A percentile compares a stretch with the other conserved stretches of the same genome.
Evolutionary conservation across 2,329 filamentous ascomycete species (phyloP).

Genomic region (Aspergillus texensis): DNA sequence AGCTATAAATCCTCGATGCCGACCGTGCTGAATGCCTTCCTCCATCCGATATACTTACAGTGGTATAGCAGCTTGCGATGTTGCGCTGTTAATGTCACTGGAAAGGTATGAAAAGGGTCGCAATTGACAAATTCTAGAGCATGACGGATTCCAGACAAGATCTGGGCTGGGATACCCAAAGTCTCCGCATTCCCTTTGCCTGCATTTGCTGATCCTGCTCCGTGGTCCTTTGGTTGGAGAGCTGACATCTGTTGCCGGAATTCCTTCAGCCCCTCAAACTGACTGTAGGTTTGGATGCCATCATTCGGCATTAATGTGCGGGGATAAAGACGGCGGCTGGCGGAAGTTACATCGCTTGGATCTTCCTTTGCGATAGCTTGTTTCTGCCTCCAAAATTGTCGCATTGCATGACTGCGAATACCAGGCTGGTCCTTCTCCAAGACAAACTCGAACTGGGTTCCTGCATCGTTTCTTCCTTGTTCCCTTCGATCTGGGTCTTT

Average conservation of each 20-base stretch:
- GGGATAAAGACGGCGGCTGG: neutral
- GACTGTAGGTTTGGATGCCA: neutral
- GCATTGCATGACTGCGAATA: neutral
- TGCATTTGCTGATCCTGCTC: neutral
- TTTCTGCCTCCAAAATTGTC: neutral
- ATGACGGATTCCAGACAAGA: neutral
- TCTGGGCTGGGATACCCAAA: neutral
- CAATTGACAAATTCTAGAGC: neutral
- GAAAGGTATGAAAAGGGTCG: neutral
- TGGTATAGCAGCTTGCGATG: neutral
- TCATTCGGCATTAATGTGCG: neutral
- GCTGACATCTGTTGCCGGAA: neutral
- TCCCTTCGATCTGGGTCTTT: neutral
- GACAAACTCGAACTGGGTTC: neutral
- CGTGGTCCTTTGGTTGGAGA: neutral
- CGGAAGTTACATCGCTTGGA: neutral
- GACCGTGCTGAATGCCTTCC: neutral
- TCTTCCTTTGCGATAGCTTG: neutral
- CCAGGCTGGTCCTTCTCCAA: neutral
- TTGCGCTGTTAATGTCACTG: neutral
- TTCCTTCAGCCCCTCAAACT: neutral
- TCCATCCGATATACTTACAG: neutral
- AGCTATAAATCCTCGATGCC: neutral
- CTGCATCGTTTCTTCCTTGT: neutral
- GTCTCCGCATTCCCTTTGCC: neutral